Evolutionary conservation across 1,284 basidiomycete genomes (phyloP).

Genomic region (Bjerkandera adusta): DNA sequence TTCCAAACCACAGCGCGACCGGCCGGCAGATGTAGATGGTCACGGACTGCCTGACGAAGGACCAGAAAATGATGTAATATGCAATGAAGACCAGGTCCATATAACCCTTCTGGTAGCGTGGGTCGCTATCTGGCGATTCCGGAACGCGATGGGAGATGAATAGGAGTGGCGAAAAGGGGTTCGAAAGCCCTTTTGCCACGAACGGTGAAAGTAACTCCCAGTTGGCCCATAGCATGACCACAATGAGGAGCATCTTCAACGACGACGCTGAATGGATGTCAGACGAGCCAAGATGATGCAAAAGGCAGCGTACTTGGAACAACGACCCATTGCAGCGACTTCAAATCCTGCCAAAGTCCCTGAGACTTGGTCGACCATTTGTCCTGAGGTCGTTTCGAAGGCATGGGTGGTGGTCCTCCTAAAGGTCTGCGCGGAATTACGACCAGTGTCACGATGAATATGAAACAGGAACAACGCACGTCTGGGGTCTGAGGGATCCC

Average conservation of each 20-base stretch:
- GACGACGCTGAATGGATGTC: conserved; percentile 50
- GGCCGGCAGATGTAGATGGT: conserved; percentile 71
- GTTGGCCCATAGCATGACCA: conserved; percentile 69
- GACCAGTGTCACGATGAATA: not conserved
- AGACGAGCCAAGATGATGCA: not conserved
- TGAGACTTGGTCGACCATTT: conserved; percentile 22
- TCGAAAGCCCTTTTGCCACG: conserved; percentile 49
- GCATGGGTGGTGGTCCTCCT: conserved; percentile 23
- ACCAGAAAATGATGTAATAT: conserved; percentile 92
- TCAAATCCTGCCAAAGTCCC: conserved; percentile 47
- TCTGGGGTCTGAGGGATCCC: conserved; percentile 60
- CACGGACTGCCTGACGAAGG: conserved; percentile 82
- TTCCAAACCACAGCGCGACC: conserved; percentile 69
- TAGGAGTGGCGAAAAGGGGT: conserved; percentile 78
- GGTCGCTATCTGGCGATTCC: conserved; percentile 49
- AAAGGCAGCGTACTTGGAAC: conserved; percentile 56
- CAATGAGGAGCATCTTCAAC: conserved; percentile 72
- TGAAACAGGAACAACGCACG: conserved; percentile 37
- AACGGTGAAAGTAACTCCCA: conserved; percentile 62
- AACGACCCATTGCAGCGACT: conserved; percentile 68
- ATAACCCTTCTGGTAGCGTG: conserved; percentile 76
- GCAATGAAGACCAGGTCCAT: conserved; percentile 81
- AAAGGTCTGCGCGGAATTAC: conserved; percentile 35
- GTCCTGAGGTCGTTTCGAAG: not conserved
- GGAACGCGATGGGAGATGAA: conserved; percentile 73